Percentiles rank a stretch among this genome's conserved stretches.
Evolutionary conservation across 352 stramenopile genomes (phyloP).

Genomic region (Elongisporangium senticosum): DNA sequence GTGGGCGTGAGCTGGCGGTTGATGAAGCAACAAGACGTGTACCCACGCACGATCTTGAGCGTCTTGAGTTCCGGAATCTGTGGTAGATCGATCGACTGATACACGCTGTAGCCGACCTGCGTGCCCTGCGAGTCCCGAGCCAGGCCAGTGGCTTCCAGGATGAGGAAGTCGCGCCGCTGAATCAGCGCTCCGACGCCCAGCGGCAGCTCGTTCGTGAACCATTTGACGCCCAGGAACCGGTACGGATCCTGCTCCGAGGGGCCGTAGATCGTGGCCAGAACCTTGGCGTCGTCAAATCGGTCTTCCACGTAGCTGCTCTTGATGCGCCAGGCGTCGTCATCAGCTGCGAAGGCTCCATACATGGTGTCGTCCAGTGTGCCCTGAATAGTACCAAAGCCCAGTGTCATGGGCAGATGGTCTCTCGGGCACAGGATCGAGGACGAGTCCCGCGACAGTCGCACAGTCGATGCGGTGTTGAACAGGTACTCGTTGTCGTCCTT

Average conservation of each 20-base stretch:
- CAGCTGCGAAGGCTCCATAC: background rate
- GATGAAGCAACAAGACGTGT: constrained; percentile 6
- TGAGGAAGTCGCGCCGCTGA: constrained; percentile 15
- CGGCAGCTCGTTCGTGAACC: background rate
- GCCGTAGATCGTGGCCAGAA: constrained; percentile 2
- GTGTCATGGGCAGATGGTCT: too few species aligned
- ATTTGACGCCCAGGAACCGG: constrained; percentile 13
- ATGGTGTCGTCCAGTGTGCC: constrained; percentile 51
- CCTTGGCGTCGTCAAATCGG: background rate
- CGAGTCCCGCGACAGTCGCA: too few species aligned
- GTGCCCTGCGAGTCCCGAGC: constrained; percentile 22
- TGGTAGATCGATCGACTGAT: constrained; percentile 30
- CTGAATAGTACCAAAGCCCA: constrained; percentile 21
- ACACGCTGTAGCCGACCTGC: constrained; percentile 32
- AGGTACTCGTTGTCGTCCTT: too few species aligned
- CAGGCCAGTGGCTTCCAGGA: constrained; percentile 34
- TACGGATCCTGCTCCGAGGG: constrained; percentile 4
- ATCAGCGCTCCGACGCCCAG: background rate
- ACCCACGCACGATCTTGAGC: constrained; percentile 3
- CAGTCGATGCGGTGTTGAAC: too few species aligned
- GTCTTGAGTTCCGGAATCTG: constrained; percentile 1
- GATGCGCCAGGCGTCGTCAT: background rate
- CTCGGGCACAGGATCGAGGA: too few species aligned
- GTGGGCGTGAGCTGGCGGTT: constrained; percentile 21
- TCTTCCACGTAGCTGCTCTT: background rate